Conservation (phyloP, 1,284 basidiomycete genomes). For the Marasmius fiardii region DNA sequence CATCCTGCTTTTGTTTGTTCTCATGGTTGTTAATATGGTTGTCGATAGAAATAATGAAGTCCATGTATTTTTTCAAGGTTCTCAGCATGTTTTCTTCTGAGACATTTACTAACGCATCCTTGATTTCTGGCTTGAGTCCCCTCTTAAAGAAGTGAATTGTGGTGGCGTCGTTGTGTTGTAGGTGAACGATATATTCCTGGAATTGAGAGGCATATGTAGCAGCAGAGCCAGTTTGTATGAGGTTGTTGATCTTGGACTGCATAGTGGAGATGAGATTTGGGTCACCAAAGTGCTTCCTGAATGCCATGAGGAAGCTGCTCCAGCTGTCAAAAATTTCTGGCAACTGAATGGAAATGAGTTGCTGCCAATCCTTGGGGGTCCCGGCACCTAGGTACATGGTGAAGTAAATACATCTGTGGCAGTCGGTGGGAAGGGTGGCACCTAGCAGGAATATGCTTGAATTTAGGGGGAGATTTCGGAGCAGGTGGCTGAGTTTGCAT, state of each 20-base stretch:
- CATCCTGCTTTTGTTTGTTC: not conserved
- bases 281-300: conserved; percentile 23
- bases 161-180: too few relatives aligned
- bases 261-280: conserved; percentile 21
- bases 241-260: conserved; percentile 17
- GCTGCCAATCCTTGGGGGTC: conserved; percentile 18
- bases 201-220: conserved; percentile 21
- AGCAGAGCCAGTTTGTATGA: conserved; percentile 25
- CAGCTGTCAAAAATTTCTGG: conserved; percentile 17
- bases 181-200: conserved; percentile 20
- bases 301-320: conserved; percentile 19
- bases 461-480: not conserved
- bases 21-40: not conserved
- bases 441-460: conserved; percentile 19
- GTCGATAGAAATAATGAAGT: not conserved
- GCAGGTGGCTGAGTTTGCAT: not conserved
- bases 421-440: conserved; percentile 13
- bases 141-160: too few relatives aligned
- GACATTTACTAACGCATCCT: too few relatives aligned
- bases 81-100: too few relatives aligned
- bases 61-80: not conserved
- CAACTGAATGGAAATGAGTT: conserved; percentile 10
- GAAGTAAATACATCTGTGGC: conserved; percentile 19
- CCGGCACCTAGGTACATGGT: conserved; percentile 21
- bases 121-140: too few relatives aligned